These are phyloP conservation scores for Mycosarcoma maydis DNA, from an alignment of 1,284 basidiomycete genomes.

Conservation along the genomic window DNA sequence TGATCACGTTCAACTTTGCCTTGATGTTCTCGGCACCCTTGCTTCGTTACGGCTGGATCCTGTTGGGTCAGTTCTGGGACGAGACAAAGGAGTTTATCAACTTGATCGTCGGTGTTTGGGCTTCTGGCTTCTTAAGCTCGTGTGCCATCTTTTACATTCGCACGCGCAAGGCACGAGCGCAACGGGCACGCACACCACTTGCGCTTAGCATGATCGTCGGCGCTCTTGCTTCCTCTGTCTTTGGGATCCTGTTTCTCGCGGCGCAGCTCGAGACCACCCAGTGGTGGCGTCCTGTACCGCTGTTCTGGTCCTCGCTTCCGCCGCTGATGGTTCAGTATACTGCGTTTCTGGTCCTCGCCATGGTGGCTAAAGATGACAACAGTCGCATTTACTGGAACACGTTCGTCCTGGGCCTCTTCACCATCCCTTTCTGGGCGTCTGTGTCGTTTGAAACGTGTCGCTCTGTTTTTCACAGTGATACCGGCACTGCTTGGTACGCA, in stretches of 20 bases:
- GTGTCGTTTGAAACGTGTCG: background rate
- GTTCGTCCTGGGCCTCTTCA: background rate
- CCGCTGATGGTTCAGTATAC: background rate
- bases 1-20: background rate
- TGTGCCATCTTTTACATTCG: background rate
- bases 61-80: background rate
- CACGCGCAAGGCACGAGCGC: background rate
- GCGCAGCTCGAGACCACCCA: background rate
- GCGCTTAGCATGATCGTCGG: background rate
- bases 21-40: background rate
- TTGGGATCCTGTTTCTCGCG: background rate
- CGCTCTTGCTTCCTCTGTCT: background rate
- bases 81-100: background rate
- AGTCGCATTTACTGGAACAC: background rate
- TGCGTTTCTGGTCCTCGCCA: background rate
- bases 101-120: background rate
- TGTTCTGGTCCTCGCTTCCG: background rate
- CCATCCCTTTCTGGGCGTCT: background rate
- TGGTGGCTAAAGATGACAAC: background rate
- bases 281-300: background rate
- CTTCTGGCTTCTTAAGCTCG: background rate
- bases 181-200: background rate
- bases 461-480: background rate
- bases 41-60: background rate
- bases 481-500: background rate